Conservation (phyloP, 768 basidiomycete genomes). For the Cubamyces lactineus region DNA sequence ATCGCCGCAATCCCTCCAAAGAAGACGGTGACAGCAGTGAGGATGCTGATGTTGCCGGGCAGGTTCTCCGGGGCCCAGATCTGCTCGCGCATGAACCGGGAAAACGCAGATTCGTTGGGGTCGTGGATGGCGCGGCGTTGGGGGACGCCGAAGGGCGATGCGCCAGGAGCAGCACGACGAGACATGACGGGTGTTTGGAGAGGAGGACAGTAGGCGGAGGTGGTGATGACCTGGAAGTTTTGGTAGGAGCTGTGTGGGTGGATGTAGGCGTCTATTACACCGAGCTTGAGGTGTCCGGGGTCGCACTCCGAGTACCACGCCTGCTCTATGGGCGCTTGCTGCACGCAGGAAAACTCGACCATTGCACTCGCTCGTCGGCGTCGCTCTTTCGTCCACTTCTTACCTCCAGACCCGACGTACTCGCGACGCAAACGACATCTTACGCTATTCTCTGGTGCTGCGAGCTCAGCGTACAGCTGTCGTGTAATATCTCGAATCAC, state of each 20-base stretch:
- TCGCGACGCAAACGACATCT: too few relatives aligned
- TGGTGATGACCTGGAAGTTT: constrained; percentile 12
- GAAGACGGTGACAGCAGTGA: constrained; percentile 68
- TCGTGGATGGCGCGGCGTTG: constrained; percentile 48
- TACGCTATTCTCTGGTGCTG: too few relatives aligned
- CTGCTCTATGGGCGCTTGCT: background rate
- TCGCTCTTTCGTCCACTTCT: too few relatives aligned
- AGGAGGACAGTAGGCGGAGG: background rate
- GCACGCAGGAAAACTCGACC: background rate
- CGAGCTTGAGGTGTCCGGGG: background rate
- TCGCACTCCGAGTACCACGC: background rate
- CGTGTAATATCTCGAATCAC: too few relatives aligned
- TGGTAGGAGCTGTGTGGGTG: background rate
- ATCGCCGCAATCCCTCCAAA: constrained; percentile 69
- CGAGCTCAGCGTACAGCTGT: too few relatives aligned
- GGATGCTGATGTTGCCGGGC: constrained; percentile 71
- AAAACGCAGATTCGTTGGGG: constrained; percentile 66
- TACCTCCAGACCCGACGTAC: too few relatives aligned
- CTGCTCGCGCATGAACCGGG: constrained; percentile 59
- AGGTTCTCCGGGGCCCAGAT: constrained; percentile 74
- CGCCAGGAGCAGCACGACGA: constrained; percentile 61
- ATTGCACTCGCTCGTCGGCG: too few relatives aligned
- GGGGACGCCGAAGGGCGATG: constrained; percentile 54
- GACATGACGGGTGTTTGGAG: constrained; percentile 50
- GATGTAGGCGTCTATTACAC: too few relatives aligned